These are phyloP conservation scores for Cornus kousa DNA, from an alignment of 148 eudicot genomes.

Conservation along the genomic window DNA sequence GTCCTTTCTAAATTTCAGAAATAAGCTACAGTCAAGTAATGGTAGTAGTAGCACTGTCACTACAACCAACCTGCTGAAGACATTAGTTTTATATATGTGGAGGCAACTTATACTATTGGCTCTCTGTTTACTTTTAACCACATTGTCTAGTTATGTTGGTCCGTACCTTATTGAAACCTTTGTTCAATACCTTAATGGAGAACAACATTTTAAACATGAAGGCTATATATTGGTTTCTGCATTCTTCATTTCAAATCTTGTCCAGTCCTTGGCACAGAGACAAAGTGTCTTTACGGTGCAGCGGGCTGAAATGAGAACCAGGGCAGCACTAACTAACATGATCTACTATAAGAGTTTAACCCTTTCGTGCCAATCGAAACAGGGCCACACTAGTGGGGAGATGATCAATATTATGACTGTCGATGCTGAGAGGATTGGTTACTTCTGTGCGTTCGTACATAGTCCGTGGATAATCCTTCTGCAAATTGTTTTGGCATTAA, in stretches of 20 bases:
- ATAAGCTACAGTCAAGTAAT: not conserved
- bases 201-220: slow-evolving; percentile 25
- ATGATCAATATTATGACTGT: slow-evolving; percentile 47
- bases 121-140: slow-evolving; percentile 26
- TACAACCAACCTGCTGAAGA: slow-evolving; percentile 38
- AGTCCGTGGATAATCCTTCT: slow-evolving; percentile 40
- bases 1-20: not conserved
- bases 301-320: slow-evolving; percentile 32
- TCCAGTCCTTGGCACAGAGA: slow-evolving; percentile 38
- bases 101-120: slow-evolving; percentile 36
- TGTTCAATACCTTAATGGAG: slow-evolving; percentile 53
- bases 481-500: slow-evolving; percentile 33
- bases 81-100: slow-evolving; percentile 37
- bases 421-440: slow-evolving; percentile 40
- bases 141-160: slow-evolving; percentile 51
- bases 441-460: slow-evolving; percentile 39
- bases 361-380: slow-evolving; percentile 32
- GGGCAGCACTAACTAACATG: slow-evolving; percentile 32
- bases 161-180: slow-evolving; percentile 51
- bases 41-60: slow-evolving; percentile 31
- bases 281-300: slow-evolving; percentile 42
- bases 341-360: slow-evolving; percentile 41
- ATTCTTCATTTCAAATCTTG: slow-evolving; percentile 44
- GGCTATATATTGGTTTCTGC: slow-evolving; percentile 37
- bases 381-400: slow-evolving; percentile 48